phyloP scores from a whole-genome alignment of 192 early-diverging fungal genomes.

The Coemansia brasiliensis region DNA sequence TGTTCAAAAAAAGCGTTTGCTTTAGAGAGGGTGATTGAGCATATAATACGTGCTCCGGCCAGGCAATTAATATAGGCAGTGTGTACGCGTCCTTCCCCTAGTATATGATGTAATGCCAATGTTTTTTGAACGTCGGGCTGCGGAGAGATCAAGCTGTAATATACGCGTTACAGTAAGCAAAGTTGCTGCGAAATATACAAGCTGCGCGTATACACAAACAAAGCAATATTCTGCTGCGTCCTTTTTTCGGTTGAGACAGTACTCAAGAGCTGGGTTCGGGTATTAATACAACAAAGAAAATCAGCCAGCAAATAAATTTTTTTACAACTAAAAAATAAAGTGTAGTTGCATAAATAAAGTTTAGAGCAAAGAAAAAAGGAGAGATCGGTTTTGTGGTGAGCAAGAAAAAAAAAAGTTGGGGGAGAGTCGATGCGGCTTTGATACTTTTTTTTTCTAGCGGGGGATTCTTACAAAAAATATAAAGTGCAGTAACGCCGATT shows the following conservation, averaged over 20 bases:
- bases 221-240: no score
- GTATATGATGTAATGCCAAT: no score
- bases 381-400: neutral
- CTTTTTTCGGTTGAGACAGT: no score
- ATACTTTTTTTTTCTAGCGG: neutral
- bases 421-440: neutral
- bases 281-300: neutral
- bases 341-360: neutral
- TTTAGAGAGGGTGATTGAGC: constrained; percentile 1
- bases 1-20: neutral
- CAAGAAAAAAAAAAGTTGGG: constrained; percentile 5
- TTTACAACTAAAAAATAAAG: constrained; percentile 1
- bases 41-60: neutral
- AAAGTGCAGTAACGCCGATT: constrained; percentile 2
- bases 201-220: no score
- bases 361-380: constrained; percentile 2
- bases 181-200: constrained; percentile 5
- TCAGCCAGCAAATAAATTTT: neutral
- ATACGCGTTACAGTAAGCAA: no score
- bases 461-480: neutral
- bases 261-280: no score
- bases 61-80: no score
- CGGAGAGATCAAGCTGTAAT: no score
- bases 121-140: no score
- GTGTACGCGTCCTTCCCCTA: no score